Percentiles rank a stretch among this genome's conserved stretches.
Conservation (phyloP, 371 early-diverging fungal species). For the Syncephalastrum racemosum region DNA sequence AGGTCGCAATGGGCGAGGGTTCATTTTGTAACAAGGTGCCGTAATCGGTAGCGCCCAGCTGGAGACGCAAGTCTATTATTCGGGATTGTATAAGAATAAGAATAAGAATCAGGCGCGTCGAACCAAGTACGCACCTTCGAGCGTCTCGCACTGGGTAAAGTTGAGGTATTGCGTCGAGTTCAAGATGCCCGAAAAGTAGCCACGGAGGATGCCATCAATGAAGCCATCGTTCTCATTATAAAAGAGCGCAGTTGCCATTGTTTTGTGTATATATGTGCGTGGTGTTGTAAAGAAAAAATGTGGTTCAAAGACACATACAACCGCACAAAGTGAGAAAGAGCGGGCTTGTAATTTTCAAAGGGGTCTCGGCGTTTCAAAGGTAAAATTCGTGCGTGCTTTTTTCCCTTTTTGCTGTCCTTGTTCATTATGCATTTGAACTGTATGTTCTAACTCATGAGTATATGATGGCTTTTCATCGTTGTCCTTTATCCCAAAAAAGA, state of each 20-base stretch:
- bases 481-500: too few species aligned
- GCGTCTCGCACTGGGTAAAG: conserved; percentile 96
- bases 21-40: conserved; percentile 93
- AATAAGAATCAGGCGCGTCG: background rate
- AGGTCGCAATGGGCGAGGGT: conserved; percentile 93
- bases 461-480: too few species aligned
- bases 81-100: background rate
- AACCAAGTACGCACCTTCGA: conserved; percentile 73
- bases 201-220: conserved; percentile 94
- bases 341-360: too few species aligned
- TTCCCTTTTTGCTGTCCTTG: too few species aligned
- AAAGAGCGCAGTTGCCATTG: conserved; percentile 71
- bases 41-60: conserved; percentile 95
- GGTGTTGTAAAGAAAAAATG: too few species aligned
- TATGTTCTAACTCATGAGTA: too few species aligned
- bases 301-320: too few species aligned
- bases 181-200: conserved; percentile 89
- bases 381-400: too few species aligned
- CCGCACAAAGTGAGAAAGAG: too few species aligned
- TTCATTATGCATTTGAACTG: too few species aligned
- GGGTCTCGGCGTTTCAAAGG: too few species aligned
- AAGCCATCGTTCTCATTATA: conserved; percentile 94
- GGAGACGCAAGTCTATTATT: conserved; percentile 61
- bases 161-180: conserved; percentile 84
- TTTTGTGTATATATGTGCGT: background rate